phyloP scores from a whole-genome alignment of 2,329 filamentous ascomycete genomes.

The Alternaria metachromatica region DNA sequence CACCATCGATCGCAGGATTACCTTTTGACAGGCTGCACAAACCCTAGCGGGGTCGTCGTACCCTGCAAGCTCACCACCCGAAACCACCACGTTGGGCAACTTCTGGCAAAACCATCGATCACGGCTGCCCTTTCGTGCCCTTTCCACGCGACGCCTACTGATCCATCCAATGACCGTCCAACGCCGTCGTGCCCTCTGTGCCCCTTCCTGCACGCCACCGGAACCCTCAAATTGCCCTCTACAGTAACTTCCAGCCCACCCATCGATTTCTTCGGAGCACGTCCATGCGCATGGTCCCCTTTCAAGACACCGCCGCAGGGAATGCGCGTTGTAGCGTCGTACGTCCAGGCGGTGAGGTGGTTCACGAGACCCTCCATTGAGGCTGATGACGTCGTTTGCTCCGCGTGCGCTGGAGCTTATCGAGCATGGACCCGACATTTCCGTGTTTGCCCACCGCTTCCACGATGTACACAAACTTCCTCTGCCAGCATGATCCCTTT shows the following conservation, averaged over 20 bases:
- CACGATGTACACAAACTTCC: neutral
- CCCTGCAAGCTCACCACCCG: neutral
- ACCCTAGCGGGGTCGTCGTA: neutral
- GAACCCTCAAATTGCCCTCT: neutral
- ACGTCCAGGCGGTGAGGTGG: neutral
- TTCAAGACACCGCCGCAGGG: neutral
- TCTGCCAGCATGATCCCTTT: neutral
- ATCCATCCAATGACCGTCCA: neutral
- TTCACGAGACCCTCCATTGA: constrained; percentile 2
- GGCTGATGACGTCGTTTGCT: constrained; percentile 8
- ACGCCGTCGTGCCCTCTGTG: neutral
- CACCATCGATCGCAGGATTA: neutral
- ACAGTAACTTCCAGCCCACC: neutral
- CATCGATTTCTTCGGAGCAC: neutral
- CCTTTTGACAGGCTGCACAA: neutral
- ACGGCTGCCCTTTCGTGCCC: constrained; percentile 6
- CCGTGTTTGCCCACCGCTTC: neutral
- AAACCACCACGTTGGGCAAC: neutral
- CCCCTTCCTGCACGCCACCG: neutral
- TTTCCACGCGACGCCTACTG: neutral
- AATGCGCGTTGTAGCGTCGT: neutral
- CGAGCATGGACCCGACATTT: neutral
- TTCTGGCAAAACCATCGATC: neutral
- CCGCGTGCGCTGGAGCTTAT: constrained; percentile 1
- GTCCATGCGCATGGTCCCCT: neutral